A percentile compares a stretch with the other conserved stretches of the same genome.
Conservation (phyloP, 345 rosid species). For the Eucalyptus victrix region DNA sequence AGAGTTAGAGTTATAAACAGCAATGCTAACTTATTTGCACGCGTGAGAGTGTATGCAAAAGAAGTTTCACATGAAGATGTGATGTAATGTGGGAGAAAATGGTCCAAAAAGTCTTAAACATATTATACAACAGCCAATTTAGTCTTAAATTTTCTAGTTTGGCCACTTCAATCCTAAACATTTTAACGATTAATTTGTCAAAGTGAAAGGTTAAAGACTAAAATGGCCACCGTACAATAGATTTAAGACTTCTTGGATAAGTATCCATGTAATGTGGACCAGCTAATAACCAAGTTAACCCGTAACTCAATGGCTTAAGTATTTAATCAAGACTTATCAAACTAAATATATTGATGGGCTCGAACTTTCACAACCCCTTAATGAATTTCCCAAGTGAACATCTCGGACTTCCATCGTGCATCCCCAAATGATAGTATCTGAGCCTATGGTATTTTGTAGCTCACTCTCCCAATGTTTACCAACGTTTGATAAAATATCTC, state of each 20-base stretch:
- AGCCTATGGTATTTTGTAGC: not conserved
- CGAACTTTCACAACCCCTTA: not conserved
- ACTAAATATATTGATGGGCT: not conserved
- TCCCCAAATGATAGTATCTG: fast-evolving
- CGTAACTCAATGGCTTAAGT: not conserved
- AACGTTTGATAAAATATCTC: not conserved
- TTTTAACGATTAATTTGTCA: not conserved
- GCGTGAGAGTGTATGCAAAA: not conserved
- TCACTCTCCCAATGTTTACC: not conserved
- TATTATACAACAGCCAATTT: not conserved
- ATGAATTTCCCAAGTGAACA: not conserved
- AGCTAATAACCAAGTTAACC: not conserved
- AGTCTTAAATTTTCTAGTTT: not conserved
- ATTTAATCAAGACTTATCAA: not conserved
- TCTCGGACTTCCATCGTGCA: fast-evolving
- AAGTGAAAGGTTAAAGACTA: not conserved
- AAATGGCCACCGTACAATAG: not conserved
- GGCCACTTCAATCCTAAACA: not conserved
- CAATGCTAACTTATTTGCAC: not conserved
- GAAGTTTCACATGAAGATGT: not conserved
- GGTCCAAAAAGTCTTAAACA: not conserved
- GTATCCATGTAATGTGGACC: not conserved
- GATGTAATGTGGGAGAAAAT: not conserved
- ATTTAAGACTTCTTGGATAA: not conserved
- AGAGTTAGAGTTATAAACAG: not conserved